Percentiles rank a stretch among this genome's conserved stretches.
Evolutionary conservation across 2,329 filamentous ascomycete species (phyloP).

Genomic region (Talaromyces sp.): DNA sequence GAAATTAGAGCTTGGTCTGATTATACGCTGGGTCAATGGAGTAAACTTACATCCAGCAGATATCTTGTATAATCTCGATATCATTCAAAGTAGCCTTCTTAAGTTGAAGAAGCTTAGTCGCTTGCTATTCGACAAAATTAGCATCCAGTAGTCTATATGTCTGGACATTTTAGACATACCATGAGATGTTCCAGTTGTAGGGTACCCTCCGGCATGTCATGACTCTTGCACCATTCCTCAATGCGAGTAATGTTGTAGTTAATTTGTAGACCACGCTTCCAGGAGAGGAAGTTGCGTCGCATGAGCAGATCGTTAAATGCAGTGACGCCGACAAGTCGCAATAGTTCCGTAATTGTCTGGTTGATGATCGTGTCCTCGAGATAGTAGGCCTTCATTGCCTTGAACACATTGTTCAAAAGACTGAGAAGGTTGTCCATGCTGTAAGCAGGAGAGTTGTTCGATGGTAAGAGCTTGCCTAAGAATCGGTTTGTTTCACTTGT

Average conservation of each 20-base stretch:
- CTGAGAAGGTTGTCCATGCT: conserved; percentile 99
- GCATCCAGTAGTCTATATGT: neutral
- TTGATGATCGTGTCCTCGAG: conserved; percentile 94
- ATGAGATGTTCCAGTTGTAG: conserved; percentile 97
- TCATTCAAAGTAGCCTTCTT: conserved; percentile 99
- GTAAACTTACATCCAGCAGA: conserved; percentile 92
- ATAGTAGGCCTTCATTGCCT: conserved; percentile 98
- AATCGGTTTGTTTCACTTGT: conserved; percentile 98
- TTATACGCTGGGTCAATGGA: neutral
- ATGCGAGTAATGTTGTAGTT: conserved; percentile 99
- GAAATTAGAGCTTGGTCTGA: conserved; percentile 15
- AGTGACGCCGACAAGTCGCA: conserved; percentile 90
- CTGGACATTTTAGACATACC: conserved; percentile 52
- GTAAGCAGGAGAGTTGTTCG: conserved; percentile 87
- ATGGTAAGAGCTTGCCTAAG: conserved; percentile 90
- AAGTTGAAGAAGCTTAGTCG: conserved; percentile 93
- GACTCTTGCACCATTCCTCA: conserved; percentile 99
- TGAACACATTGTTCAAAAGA: conserved; percentile 93
- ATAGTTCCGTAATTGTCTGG: conserved; percentile 89
- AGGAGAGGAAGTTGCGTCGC: conserved; percentile 96
- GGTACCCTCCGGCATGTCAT: conserved; percentile 98
- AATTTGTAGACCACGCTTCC: conserved; percentile 98
- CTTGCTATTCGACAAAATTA: conserved; percentile 61
- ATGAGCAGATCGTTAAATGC: conserved; percentile 98
- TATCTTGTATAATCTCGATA: conserved; percentile 99